Evolutionary conservation across 1,139 yeast genomes (phyloP).

Genomic region (Magnusiomyces tetraspermus): DNA sequence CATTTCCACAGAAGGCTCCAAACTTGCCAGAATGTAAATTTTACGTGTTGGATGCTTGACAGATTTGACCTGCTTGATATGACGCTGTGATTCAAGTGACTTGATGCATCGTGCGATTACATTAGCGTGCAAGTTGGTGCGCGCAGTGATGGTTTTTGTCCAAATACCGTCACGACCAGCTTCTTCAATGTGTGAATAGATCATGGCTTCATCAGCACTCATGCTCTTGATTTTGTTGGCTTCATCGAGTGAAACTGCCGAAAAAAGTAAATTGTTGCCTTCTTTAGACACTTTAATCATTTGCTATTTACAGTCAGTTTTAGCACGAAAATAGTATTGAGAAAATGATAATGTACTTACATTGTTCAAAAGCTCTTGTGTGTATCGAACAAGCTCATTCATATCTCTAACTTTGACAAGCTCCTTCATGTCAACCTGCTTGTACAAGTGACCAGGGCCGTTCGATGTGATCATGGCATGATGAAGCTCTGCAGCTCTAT

Average conservation of each 20-base stretch:
- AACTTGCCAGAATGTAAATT: conserved; percentile 85
- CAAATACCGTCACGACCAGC: conserved; percentile 89
- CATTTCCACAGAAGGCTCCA: conserved; percentile 90
- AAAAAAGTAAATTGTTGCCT: conserved; percentile 60
- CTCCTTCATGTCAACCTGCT: conserved; percentile 51
- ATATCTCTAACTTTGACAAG: conserved; percentile 16
- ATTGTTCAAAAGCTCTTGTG: conserved; percentile 27
- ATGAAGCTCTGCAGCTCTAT: conserved; percentile 50
- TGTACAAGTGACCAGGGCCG: conserved; percentile 40
- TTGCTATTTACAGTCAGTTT: conserved; percentile 34
- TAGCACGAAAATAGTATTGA: conserved; percentile 14
- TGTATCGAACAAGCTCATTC: conserved; percentile 19
- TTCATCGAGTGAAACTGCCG: conserved; percentile 41
- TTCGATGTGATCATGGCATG: conserved; percentile 41
- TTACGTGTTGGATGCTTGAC: conserved; percentile 96
- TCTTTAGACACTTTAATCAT: conserved; percentile 58
- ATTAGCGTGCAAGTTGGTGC: conserved; percentile 87
- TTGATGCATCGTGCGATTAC: conserved; percentile 82
- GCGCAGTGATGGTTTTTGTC: conserved; percentile 88
- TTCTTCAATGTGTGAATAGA: conserved; percentile 83
- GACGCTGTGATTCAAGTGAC: conserved; percentile 69
- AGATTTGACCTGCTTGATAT: conserved; percentile 80
- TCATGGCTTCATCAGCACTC: conserved; percentile 83
- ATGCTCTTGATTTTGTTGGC: conserved; percentile 48
- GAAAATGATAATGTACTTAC: too few species aligned